Conservation (phyloP, 78 protist species). For the Dictyostelium firmibasis region DNA sequence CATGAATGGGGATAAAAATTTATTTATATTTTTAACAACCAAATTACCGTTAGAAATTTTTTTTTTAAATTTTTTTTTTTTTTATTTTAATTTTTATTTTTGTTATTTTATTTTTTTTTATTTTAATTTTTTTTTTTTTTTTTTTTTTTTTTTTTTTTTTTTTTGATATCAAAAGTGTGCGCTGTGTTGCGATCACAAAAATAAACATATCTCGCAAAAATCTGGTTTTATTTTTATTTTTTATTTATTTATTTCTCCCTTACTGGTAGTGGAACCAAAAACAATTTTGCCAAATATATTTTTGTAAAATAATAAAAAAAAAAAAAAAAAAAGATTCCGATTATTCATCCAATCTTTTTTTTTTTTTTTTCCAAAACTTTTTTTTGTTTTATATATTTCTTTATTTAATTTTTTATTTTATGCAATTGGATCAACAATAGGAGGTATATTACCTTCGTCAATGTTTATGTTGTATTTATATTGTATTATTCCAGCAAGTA, state of each 20-base stretch:
- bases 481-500: constrained; percentile 50
- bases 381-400: background rate
- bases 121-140: background rate
- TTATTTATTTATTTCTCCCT: background rate
- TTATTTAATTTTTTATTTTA: background rate
- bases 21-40: background rate
- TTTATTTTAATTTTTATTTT: background rate
- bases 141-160: background rate
- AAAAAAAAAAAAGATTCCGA: too few relatives aligned
- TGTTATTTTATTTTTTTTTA: background rate
- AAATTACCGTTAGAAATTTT: background rate
- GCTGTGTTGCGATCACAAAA: background rate
- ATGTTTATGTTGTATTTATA: constrained; percentile 41
- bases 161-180: background rate
- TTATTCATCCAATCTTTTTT: background rate
- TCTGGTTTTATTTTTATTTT: background rate
- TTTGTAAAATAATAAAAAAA: too few relatives aligned
- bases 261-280: too few relatives aligned
- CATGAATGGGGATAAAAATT: background rate
- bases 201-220: background rate
- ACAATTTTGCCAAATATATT: too few relatives aligned
- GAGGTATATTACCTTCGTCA: background rate
- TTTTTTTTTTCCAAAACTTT: background rate
- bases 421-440: background rate
- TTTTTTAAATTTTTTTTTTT: background rate